Evolutionary conservation across 192 early-diverging fungal genomes (phyloP).

Genomic region (Powellomyces hirtus): DNA sequence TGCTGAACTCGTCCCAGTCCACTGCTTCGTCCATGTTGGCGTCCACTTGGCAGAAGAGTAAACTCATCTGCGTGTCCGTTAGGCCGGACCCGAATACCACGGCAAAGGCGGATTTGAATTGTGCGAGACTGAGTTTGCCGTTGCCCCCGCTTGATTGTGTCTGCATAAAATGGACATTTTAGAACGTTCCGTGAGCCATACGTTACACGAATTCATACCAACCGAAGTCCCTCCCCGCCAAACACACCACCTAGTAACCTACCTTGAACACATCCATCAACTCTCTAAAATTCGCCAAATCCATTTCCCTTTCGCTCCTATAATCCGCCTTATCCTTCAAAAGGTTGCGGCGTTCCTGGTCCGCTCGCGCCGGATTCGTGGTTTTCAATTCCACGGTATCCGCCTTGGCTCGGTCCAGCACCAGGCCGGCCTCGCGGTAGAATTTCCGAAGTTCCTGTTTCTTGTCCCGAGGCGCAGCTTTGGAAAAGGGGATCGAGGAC

Average conservation of each 20-base stretch:
- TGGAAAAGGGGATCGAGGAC: slow-evolving; percentile 23
- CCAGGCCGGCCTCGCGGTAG: slow-evolving; percentile 16
- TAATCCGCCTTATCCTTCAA: slow-evolving; percentile 48
- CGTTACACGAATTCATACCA: neutral
- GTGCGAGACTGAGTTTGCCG: slow-evolving; percentile 27
- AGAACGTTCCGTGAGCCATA: neutral
- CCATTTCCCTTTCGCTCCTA: slow-evolving; percentile 50
- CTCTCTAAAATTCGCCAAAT: slow-evolving; percentile 48
- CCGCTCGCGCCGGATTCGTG: neutral
- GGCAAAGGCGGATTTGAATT: slow-evolving; percentile 52
- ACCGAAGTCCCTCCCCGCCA: too few species aligned
- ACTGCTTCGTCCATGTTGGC: slow-evolving; percentile 53
- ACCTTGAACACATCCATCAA: slow-evolving; percentile 52
- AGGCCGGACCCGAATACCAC: slow-evolving; percentile 44
- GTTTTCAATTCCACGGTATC: slow-evolving; percentile 7
- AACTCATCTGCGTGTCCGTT: slow-evolving; percentile 53
- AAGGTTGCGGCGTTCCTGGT: slow-evolving; percentile 23
- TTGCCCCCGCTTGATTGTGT: neutral
- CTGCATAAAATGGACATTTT: slow-evolving; percentile 1
- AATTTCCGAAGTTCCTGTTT: slow-evolving; percentile 25
- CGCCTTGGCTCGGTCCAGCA: slow-evolving; percentile 13
- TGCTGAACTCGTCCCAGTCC: slow-evolving; percentile 61
- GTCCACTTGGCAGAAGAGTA: slow-evolving; percentile 62
- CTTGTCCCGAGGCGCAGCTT: slow-evolving; percentile 13
- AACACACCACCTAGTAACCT: too few species aligned